phyloP scores from a whole-genome alignment of 2,329 filamentous ascomycete species.

The Pseudogymnoascus sp. region DNA sequence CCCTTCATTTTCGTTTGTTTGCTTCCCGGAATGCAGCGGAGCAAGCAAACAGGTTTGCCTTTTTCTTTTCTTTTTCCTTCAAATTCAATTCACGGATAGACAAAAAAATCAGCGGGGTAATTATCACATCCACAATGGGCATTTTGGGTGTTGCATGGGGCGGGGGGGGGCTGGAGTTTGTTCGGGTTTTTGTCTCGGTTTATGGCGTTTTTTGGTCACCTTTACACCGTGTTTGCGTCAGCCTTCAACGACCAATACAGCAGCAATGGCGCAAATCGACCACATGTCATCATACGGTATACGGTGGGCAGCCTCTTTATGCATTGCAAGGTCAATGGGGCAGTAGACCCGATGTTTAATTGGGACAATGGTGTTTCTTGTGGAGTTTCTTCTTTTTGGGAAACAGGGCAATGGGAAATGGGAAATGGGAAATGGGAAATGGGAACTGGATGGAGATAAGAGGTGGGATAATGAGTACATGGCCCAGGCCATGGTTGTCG shows the following conservation, averaged over 20 bases:
- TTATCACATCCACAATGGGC: background rate
- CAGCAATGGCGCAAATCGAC: background rate
- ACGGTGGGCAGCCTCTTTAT: background rate
- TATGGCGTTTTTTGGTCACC: background rate
- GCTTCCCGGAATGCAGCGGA: background rate
- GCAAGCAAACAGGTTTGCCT: conserved; percentile 7
- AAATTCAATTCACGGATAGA: background rate
- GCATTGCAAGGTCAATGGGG: background rate
- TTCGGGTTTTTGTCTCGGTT: background rate
- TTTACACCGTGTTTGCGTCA: conserved; percentile 1
- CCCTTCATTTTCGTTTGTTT: background rate
- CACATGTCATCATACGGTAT: conserved; percentile 6
- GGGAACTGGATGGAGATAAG: background rate
- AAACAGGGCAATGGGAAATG: background rate
- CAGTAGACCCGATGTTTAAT: conserved; percentile 8
- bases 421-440: background rate
- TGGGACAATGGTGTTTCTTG: background rate
- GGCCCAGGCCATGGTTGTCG: background rate
- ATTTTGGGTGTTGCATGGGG: background rate
- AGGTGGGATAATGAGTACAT: background rate
- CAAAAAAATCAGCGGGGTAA: background rate
- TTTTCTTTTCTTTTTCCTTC: too few species aligned
- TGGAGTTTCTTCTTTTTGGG: background rate
- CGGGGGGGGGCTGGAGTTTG: background rate
- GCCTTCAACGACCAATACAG: background rate